phyloP scores from a whole-genome alignment of 192 early-diverging fungal genomes.

The Podila horticola region DNA sequence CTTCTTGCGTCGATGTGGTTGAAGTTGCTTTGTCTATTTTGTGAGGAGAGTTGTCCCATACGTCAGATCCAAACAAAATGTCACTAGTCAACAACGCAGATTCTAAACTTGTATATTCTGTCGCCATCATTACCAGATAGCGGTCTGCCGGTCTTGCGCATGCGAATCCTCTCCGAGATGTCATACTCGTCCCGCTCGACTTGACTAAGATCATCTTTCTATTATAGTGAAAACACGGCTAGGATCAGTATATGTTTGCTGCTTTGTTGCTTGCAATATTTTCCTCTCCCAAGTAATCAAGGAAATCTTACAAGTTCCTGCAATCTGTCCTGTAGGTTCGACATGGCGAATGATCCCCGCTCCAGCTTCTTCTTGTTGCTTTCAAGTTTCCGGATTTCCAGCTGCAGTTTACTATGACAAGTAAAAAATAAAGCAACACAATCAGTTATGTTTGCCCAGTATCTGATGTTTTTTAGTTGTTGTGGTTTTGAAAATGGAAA shows the following conservation, averaged over 20 bases:
- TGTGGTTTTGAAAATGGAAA: background rate
- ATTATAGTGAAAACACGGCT: background rate
- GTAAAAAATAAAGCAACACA: conserved; percentile 4
- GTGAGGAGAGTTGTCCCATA: conserved; percentile 2
- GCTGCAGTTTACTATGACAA: conserved; percentile 39
- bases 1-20: conserved; percentile 20
- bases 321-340: conserved; percentile 30
- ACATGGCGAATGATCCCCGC: conserved; percentile 27
- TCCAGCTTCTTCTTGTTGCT: conserved; percentile 37
- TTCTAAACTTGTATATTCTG: conserved; percentile 9
- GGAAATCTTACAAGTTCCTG: conserved; percentile 10
- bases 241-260: background rate
- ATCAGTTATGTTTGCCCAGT: background rate
- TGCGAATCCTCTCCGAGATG: conserved; percentile 55
- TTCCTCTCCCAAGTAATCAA: background rate
- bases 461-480: background rate
- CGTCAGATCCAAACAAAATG: conserved; percentile 21
- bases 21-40: conserved; percentile 48
- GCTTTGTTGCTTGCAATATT: no score
- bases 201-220: conserved; percentile 26
- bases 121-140: conserved; percentile 13
- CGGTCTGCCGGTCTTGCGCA: conserved; percentile 20
- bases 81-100: background rate
- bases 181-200: conserved; percentile 54
- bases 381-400: conserved; percentile 56